phyloP scores from a whole-genome alignment of 257 asterid genomes.

The Solanum lycopersicoides region DNA sequence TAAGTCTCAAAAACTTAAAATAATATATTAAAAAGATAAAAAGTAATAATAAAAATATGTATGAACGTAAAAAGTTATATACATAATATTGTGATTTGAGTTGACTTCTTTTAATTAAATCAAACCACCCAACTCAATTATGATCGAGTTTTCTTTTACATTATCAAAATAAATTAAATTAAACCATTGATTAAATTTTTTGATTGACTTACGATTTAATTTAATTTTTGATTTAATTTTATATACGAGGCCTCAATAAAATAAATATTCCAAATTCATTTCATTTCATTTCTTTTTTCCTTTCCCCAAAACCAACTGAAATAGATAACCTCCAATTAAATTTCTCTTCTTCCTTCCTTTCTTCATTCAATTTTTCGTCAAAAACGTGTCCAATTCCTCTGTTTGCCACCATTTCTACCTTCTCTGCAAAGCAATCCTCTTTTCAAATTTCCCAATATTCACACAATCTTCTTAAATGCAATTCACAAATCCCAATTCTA shows the following conservation, averaged over 20 bases:
- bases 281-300: background rate
- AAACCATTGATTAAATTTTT: too few relatives aligned
- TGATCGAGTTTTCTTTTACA: too few relatives aligned
- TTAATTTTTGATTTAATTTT: too few relatives aligned
- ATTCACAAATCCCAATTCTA: background rate
- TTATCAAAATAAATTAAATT: too few relatives aligned
- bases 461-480: background rate
- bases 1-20: too few relatives aligned
- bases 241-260: accelerated
- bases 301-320: background rate
- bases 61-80: too few relatives aligned
- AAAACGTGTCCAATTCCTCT: background rate
- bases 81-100: too few relatives aligned
- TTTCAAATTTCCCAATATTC: background rate
- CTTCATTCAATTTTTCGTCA: background rate
- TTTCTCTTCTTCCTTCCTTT: background rate
- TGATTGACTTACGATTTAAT: too few relatives aligned
- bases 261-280: background rate
- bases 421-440: background rate
- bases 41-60: too few relatives aligned
- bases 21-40: too few relatives aligned
- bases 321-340: background rate
- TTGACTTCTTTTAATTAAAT: background rate
- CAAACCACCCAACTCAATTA: too few relatives aligned
- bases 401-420: background rate